A percentile compares a stretch with the other conserved stretches of the same genome.
Conservation (phyloP, 495 filamentous ascomycete genomes). For the Lasiosphaeriaceae sp. region DNA sequence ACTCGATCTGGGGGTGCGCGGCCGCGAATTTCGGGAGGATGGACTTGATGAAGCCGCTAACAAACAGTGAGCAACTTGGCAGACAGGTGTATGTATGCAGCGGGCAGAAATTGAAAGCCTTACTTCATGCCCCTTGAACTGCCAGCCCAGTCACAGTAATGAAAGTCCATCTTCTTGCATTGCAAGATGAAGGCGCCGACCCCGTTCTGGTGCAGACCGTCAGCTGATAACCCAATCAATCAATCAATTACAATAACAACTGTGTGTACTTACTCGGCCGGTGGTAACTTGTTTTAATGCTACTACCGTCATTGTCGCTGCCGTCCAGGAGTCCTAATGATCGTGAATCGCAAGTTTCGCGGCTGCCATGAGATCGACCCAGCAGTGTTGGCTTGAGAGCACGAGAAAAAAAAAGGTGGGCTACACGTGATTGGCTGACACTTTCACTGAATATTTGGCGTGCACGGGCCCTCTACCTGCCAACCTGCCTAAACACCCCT, state of each 20-base stretch:
- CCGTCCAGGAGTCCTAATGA: conserved; percentile 18
- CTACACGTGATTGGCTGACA: too few relatives aligned
- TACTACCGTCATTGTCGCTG: conserved; percentile 62
- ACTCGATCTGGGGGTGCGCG: conserved; percentile 82
- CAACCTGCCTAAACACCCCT: too few relatives aligned
- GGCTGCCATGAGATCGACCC: too few relatives aligned
- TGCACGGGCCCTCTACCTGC: too few relatives aligned
- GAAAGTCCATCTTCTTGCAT: conserved; percentile 91
- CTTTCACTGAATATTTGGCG: too few relatives aligned
- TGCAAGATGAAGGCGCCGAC: conserved; percentile 94
- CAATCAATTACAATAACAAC: not conserved
- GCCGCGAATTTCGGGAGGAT: conserved; percentile 71
- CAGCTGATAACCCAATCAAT: not conserved
- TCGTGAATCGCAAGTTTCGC: not conserved
- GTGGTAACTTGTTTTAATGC: conserved; percentile 56
- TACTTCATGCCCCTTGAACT: conserved; percentile 94
- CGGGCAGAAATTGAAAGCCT: conserved; percentile 16
- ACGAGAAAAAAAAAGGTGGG: not conserved
- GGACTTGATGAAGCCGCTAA: conserved; percentile 74
- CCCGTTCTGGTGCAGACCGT: conserved; percentile 66
- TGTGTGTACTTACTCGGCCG: conserved; percentile 51
- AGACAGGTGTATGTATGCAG: not conserved
- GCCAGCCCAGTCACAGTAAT: conserved; percentile 94
- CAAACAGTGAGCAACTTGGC: not conserved
- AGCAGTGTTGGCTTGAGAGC: not conserved